Conservation (phyloP, 371 early-diverging fungal species). For the Mucor irregularis region DNA sequence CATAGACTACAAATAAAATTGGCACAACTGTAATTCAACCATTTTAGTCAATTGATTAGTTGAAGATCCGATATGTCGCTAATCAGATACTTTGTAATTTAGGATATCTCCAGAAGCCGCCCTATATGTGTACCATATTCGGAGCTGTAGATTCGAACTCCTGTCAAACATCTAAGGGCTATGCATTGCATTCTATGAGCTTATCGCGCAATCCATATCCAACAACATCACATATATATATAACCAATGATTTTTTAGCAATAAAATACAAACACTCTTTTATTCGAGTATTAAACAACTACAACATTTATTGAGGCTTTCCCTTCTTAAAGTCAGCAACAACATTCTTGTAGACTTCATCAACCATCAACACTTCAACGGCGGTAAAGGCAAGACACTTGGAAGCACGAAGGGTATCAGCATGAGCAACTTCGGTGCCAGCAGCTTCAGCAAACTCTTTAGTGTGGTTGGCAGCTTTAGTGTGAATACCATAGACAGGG, state of each 20-base stretch:
- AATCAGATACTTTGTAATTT: no score
- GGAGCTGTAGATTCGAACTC: no score
- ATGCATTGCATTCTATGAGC: no score
- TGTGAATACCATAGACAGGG: slow-evolving; percentile 27
- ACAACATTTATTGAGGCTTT: slow-evolving; percentile 15
- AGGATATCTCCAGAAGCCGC: no score
- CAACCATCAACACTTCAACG: slow-evolving; percentile 30
- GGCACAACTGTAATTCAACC: no score
- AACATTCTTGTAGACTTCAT: slow-evolving; percentile 25
- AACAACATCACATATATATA: not conserved
- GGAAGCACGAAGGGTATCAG: slow-evolving; percentile 57
- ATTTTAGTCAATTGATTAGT: no score
- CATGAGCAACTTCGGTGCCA: slow-evolving; percentile 61
- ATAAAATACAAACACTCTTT: not conserved
- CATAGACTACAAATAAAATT: no score
- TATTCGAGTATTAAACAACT: no score
- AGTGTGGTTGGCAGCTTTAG: slow-evolving; percentile 25
- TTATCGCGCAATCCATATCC: no score
- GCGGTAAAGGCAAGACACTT: slow-evolving; percentile 39
- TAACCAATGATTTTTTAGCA: not conserved
- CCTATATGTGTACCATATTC: no score
- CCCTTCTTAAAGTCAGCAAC: slow-evolving; percentile 37
- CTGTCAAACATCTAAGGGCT: no score
- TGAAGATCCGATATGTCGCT: no score
- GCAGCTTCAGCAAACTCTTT: slow-evolving; percentile 63